A percentile compares a stretch with the other conserved stretches of the same genome.
Evolutionary conservation across 495 filamentous ascomycete genomes (phyloP).

Genomic region (Penicillium nucicola): DNA sequence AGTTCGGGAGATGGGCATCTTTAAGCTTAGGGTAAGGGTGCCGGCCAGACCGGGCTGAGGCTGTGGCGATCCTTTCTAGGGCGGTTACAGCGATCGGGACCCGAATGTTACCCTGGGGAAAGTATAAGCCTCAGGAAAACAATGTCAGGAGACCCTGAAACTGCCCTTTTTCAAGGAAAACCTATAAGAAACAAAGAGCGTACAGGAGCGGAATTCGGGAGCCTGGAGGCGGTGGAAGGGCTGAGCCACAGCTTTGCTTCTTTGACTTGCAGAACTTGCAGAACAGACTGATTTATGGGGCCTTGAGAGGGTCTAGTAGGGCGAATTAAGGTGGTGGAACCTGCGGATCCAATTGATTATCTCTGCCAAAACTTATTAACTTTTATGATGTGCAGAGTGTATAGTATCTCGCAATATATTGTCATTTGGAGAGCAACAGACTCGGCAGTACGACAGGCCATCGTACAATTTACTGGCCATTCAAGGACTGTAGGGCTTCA

Average conservation of each 20-base stretch:
- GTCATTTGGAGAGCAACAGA: no score
- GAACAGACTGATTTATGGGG: not conserved
- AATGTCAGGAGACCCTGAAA: not conserved
- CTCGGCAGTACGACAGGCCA: no score
- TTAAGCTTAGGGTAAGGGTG: constrained; percentile 14
- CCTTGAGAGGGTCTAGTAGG: not conserved
- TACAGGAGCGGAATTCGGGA: not conserved
- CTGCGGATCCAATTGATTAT: constrained; percentile 13
- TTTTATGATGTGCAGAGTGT: no score
- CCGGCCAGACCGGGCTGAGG: constrained; percentile 9
- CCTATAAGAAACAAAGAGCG: not conserved
- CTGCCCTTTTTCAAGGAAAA: not conserved
- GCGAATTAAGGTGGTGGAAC: constrained; percentile 25
- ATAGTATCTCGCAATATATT: no score
- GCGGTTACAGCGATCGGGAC: not conserved
- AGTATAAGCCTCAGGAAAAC: not conserved
- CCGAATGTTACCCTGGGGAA: constrained; percentile 4
- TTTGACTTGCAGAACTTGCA: not conserved
- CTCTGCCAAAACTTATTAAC: not conserved
- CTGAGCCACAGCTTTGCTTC: not conserved
- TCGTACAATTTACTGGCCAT: no score
- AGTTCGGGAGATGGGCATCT: constrained; percentile 10
- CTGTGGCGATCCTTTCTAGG: constrained; percentile 9
- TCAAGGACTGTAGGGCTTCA: not conserved
- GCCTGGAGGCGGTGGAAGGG: not conserved